Evolutionary conservation across 116 monocot species (phyloP), one percentile per base, ranked within the genome.

Genomic region (Posidonia oceanica): DNA sequence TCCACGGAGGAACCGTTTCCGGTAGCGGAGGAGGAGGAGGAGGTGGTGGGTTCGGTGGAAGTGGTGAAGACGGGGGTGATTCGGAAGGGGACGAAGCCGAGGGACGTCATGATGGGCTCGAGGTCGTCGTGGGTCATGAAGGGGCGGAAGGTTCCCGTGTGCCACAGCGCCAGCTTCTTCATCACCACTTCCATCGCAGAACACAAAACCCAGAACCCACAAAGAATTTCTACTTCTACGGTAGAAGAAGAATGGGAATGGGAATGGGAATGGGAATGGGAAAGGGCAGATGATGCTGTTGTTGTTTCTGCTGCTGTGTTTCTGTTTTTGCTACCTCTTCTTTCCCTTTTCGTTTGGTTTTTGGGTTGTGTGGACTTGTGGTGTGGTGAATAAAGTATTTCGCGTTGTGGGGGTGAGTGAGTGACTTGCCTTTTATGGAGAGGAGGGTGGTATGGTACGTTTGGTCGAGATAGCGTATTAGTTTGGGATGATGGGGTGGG

Each of bases 121-220:
- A 95, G 88, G 54, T 95, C 91, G 66, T 81, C 88, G 84, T 95
- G 91, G 71, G 82, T 88, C 15, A 81, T 64, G 69, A 95, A 80
- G 22, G 94, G 94, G 23, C 94, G 80, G 79, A 95, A 95, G 29
- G 86, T 91, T 71, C 61, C 42, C 23, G 83, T 86, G 83, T 95
- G 80, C 94, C 94, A 95, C 20, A 95, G 81, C 39, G 86, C 70
- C 13, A 95, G 86, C 83, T 95, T 95, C 77, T 80, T 85, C 76
- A 90, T 86, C 37, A 82, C 69, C 63, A 82, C 83, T 66, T 88
- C 87, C 80, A 90, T 76, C 44, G 67, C 3, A 55, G 69, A 39
- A 29, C 29, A 0, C 29, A 29, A 0, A 29, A 29, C 29, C 29
- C 1, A 0, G 29, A 0, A 29, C 29, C 29, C 29, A 0, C 29